Evolutionary conservation across 495 filamentous ascomycete genomes (phyloP).

Genomic region (Penicillium pancosmium): DNA sequence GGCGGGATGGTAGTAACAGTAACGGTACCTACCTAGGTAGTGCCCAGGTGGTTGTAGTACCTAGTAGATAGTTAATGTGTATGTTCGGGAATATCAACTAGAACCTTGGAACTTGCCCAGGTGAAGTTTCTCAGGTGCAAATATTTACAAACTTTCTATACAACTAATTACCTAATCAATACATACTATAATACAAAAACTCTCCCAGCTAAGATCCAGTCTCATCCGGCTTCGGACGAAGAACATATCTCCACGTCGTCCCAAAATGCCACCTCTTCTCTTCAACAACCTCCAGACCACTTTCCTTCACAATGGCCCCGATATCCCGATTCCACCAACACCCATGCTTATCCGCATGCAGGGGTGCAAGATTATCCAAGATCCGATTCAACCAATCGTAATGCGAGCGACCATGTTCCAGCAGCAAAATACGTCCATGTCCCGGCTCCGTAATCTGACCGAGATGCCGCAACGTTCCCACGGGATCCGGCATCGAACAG

Average conservation of each 20-base stretch:
- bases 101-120: too few relatives aligned
- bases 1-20: too few relatives aligned
- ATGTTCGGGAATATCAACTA: too few relatives aligned
- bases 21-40: too few relatives aligned
- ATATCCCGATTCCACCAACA: slow-evolving; percentile 99
- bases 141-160: not conserved
- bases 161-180: not conserved
- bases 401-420: slow-evolving; percentile 87
- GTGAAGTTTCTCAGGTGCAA: too few relatives aligned
- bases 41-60: too few relatives aligned
- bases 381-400: slow-evolving; percentile 77
- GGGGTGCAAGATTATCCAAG: slow-evolving; percentile 74
- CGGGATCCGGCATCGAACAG: slow-evolving; percentile 81
- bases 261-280: slow-evolving; percentile 73
- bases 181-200: not conserved
- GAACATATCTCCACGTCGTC: slow-evolving; percentile 71
- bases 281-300: slow-evolving; percentile 78
- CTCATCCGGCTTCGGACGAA: slow-evolving; percentile 44
- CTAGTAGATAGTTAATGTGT: too few relatives aligned
- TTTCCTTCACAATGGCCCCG: slow-evolving; percentile 72
- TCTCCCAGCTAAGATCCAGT: not conserved
- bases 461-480: slow-evolving; percentile 60
- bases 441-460: slow-evolving; percentile 44
- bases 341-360: slow-evolving; percentile 81
- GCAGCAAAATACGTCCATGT: slow-evolving; percentile 74